phyloP scores from a whole-genome alignment of 2,329 filamentous ascomycete genomes.

The Dactylellina sp. region DNA sequence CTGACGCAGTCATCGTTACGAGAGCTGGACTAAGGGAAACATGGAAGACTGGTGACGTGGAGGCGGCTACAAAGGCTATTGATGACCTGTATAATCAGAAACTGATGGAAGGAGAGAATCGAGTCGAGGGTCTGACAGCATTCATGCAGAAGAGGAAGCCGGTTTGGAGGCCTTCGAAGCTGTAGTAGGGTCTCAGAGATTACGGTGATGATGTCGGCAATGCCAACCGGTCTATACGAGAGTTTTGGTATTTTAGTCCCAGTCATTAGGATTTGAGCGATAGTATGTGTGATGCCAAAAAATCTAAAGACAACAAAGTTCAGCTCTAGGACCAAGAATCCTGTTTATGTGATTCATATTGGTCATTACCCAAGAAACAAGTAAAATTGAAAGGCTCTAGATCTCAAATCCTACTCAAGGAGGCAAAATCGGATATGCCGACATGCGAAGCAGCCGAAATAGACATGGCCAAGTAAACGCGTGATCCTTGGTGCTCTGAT shows the following conservation, averaged over 20 bases:
- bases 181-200: slow-evolving; percentile 63
- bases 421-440: not conserved
- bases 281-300: too few relatives aligned
- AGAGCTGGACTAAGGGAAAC: slow-evolving; percentile 77
- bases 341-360: too few relatives aligned
- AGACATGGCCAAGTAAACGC: not conserved
- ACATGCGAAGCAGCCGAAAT: not conserved
- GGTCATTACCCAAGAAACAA: not conserved
- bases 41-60: slow-evolving; percentile 77
- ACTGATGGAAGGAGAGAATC: slow-evolving; percentile 76
- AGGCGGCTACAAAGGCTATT: slow-evolving; percentile 72
- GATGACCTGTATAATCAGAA: slow-evolving; percentile 71
- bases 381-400: not conserved
- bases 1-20: slow-evolving; percentile 80
- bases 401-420: too few relatives aligned
- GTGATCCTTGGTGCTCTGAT: not conserved
- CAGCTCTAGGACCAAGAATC: too few relatives aligned
- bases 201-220: too few relatives aligned
- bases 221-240: too few relatives aligned
- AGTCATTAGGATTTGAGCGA: too few relatives aligned
- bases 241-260: too few relatives aligned
- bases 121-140: slow-evolving; percentile 77
- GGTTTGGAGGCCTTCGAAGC: slow-evolving; percentile 74
- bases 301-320: too few relatives aligned
- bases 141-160: slow-evolving; percentile 82